Evolutionary conservation across 805 yeast species (phyloP), one percentile per base, ranked within the genome.

Genomic region (Yarrowia sp.): DNA sequence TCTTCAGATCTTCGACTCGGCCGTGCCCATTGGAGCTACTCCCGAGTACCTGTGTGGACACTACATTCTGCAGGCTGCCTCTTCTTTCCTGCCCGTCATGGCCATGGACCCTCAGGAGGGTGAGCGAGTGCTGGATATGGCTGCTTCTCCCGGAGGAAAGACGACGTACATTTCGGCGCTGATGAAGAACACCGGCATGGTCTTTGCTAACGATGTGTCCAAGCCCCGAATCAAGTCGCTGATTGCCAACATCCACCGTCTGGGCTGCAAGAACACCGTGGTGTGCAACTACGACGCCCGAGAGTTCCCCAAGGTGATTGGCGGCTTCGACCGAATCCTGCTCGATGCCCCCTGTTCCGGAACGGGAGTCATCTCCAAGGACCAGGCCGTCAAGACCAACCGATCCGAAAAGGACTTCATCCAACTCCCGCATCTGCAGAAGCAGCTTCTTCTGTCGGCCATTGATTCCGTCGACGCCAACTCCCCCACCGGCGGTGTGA

Each of bases 321-420:
- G 99, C 73, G 99, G 99, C 0, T 95, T 95, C 75, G 98, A 95
- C 79, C 87, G 99, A 80, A 88, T 95, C 48, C 82, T 95, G 72
- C 83, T 95, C 74, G 99, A 95, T 84, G 99, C 99, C 42, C 99
- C 99, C 73, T 95, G 99, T 81, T 92, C 99, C 8, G 99, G 99
- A 82, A 94, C 99, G 2, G 99, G 99, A 81, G 99, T 95, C 74
- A 95, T 95, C 77, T 95, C 97, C 70, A 95, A 95, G 82, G 99
- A 95, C 81, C 97, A 92, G 77, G 88, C 91, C 67, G 98, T 95
- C 71, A 95, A 95, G 80, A 89, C 90, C 14, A 89, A 90, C 72
- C 89, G 98, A 83, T 92, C 97, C 22, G 98, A 92, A 77, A 92
- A 92, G 79, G 99, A 95, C 80, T 95, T 94, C 80, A 89, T 94